Conservation (phyloP, 1,284 basidiomycete genomes). For the Ustilago shanxiensis region DNA sequence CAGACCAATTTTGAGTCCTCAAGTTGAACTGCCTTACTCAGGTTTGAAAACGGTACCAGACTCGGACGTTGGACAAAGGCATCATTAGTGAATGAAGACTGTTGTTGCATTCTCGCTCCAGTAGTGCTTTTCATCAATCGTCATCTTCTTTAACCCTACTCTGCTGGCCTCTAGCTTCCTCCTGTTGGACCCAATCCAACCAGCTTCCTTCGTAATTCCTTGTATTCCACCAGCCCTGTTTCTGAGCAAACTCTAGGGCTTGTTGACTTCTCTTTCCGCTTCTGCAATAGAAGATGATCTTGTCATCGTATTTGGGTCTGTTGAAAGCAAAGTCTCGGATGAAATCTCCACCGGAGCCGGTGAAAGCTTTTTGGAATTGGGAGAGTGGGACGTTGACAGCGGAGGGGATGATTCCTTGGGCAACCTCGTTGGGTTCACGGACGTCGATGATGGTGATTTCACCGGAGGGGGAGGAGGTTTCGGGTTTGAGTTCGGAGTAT, state of each 20-base stretch:
- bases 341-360: slow-evolving; percentile 71
- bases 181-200: slow-evolving; percentile 86
- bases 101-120: background rate
- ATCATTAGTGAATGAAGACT: too few species aligned
- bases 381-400: slow-evolving; percentile 93
- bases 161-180: slow-evolving; percentile 58
- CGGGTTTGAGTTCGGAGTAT: slow-evolving; percentile 87
- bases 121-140: slow-evolving; percentile 32
- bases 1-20: too few species aligned
- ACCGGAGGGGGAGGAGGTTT: slow-evolving; percentile 82
- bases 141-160: slow-evolving; percentile 68
- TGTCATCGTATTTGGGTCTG: slow-evolving; percentile 82
- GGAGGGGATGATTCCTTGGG: slow-evolving; percentile 94
- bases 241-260: slow-evolving; percentile 85
- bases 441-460: slow-evolving; percentile 77
- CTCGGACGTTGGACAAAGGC: too few species aligned
- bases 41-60: too few species aligned
- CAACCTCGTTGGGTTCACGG: slow-evolving; percentile 91
- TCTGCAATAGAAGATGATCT: slow-evolving; percentile 93
- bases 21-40: too few species aligned
- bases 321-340: slow-evolving; percentile 79
- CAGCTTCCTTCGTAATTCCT: slow-evolving; percentile 92
- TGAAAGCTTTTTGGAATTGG: slow-evolving; percentile 79
- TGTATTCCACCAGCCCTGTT: slow-evolving; percentile 84
- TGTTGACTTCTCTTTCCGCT: slow-evolving; percentile 86